A percentile compares a stretch with the other conserved stretches of the same genome.
phyloP scores from a whole-genome alignment of 768 basidiomycete species.

The Pisolithus albus region DNA sequence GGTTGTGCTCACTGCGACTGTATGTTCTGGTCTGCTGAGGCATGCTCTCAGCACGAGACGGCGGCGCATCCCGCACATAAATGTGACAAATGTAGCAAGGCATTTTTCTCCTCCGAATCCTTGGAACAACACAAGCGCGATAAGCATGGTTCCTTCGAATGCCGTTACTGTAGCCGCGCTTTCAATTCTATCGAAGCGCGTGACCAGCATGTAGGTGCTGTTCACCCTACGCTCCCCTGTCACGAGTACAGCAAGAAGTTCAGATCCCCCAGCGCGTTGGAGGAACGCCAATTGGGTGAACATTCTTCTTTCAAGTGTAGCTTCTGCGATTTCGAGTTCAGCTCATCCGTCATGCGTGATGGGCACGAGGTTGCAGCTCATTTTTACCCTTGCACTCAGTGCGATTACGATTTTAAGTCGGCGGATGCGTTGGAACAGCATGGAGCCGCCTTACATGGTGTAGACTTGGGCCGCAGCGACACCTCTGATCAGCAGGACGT shows the following conservation, averaged over 20 bases:
- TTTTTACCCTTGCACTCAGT: background rate
- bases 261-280: background rate
- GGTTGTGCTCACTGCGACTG: slow-evolving; percentile 6
- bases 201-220: slow-evolving; percentile 6
- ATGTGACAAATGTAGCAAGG: background rate
- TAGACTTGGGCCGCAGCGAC: background rate
- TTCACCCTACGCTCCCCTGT: slow-evolving; percentile 5
- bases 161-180: slow-evolving; percentile 9
- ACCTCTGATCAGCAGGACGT: too few relatives aligned
- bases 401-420: slow-evolving; percentile 4
- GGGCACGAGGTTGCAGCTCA: slow-evolving; percentile 7
- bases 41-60: background rate
- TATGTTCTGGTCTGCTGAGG: slow-evolving; percentile 4
- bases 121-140: slow-evolving; percentile 1
- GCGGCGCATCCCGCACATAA: background rate
- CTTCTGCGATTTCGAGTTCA: slow-evolving; percentile 4
- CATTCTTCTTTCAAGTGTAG: background rate
- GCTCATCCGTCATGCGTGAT: background rate
- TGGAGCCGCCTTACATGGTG: background rate
- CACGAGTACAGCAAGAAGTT: background rate
- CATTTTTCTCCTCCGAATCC: background rate
- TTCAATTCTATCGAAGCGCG: slow-evolving; percentile 8
- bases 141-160: slow-evolving; percentile 8
- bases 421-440: background rate
- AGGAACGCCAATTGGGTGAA: background rate